phyloP scores from a whole-genome alignment of 1,284 basidiomycete species.

The Ceratobasidium sp. region DNA sequence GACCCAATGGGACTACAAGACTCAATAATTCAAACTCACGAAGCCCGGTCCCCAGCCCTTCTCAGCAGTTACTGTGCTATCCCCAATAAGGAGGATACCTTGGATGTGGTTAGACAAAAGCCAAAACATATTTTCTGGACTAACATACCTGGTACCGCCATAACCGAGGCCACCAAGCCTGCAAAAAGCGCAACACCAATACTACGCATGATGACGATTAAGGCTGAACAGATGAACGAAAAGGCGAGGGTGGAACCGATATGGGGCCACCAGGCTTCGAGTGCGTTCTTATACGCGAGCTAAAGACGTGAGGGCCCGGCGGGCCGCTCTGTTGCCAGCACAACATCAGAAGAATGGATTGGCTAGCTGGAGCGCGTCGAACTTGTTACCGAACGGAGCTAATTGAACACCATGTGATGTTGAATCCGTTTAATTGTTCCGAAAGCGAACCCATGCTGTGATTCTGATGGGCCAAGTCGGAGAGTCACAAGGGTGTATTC shows the following conservation, averaged over 20 bases:
- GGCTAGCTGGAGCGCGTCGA: background rate
- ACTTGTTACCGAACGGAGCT: constrained; percentile 2
- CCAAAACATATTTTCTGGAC: background rate
- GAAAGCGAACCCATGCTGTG: background rate
- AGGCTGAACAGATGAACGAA: background rate
- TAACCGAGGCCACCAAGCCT: constrained; percentile 11
- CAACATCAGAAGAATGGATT: constrained; percentile 1
- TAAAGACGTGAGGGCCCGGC: background rate
- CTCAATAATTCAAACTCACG: constrained; percentile 4
- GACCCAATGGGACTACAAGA: background rate
- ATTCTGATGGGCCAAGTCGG: constrained; percentile 6
- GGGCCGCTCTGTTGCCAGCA: constrained; percentile 21
- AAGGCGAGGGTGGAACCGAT: background rate
- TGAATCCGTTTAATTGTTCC: background rate
- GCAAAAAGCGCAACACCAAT: constrained; percentile 1
- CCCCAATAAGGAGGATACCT: constrained; percentile 35
- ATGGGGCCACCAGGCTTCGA: background rate
- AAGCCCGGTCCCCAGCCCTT: constrained; percentile 42
- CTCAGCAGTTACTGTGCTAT: constrained; percentile 35
- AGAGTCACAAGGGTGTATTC: background rate
- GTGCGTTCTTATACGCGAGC: constrained; percentile 3
- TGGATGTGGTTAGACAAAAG: background rate
- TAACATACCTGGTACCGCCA: constrained; percentile 32
- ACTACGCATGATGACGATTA: constrained; percentile 22
- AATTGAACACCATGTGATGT: background rate